These are phyloP conservation scores for Haplographium delicatum DNA, from an alignment of 495 filamentous ascomycete species.

Conservation along the genomic window DNA sequence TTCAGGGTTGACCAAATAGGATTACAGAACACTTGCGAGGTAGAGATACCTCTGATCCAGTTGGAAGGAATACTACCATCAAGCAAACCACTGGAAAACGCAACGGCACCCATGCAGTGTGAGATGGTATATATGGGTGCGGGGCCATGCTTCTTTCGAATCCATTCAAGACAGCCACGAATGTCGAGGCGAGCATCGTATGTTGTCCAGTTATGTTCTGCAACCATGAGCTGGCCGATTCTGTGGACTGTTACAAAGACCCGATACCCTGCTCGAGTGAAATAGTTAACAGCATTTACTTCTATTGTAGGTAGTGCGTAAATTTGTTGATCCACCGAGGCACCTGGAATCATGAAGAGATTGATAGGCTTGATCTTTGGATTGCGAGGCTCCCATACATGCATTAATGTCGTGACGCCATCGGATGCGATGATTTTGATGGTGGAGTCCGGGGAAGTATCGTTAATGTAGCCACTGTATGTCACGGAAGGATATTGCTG, in stretches of 20 bases:
- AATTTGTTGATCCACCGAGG: constrained; percentile 58
- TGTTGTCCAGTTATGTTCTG: constrained; percentile 50
- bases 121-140: constrained; percentile 54
- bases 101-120: constrained; percentile 64
- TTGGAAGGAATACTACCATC: constrained; percentile 55
- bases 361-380: constrained; percentile 33
- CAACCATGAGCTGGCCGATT: constrained; percentile 49
- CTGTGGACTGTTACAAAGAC: constrained; percentile 56
- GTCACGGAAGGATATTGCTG: constrained; percentile 49
- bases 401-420: constrained; percentile 46
- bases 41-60: constrained; percentile 58
- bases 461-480: constrained; percentile 41
- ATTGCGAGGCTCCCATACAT: constrained; percentile 47
- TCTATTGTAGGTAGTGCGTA: constrained; percentile 60
- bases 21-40: constrained; percentile 61
- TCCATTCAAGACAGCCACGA: constrained; percentile 49
- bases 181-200: constrained; percentile 61
- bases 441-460: constrained; percentile 34
- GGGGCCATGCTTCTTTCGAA: constrained; percentile 34
- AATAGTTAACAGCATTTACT: constrained; percentile 61
- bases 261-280: constrained; percentile 53
- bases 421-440: constrained; percentile 43
- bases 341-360: constrained; percentile 57
- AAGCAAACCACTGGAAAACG: constrained; percentile 53
- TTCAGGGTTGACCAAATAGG: constrained; percentile 55